A percentile compares a stretch with the other conserved stretches of the same genome.
phyloP scores from a whole-genome alignment of 106 monocot genomes.

The Dendrobium nobile region DNA sequence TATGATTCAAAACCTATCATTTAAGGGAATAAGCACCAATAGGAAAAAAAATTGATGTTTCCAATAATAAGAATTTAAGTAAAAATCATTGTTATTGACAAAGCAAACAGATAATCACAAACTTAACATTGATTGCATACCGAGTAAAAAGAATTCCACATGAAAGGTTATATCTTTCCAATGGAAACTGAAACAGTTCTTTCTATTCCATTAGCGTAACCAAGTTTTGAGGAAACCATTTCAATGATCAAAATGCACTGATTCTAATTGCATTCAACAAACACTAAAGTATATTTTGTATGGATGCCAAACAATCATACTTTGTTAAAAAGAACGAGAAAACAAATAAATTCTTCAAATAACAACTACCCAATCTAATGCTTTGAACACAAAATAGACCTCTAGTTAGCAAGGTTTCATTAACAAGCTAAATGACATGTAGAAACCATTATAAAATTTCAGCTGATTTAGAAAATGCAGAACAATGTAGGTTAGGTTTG shows the following conservation, averaged over 20 bases:
- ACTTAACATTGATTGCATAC: neutral
- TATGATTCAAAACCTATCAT: conserved; percentile 61
- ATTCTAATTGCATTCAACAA: conserved; percentile 1
- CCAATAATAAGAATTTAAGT: neutral
- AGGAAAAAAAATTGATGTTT: conserved; percentile 1
- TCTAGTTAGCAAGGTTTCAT: neutral
- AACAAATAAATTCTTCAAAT: neutral
- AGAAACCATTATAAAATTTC: neutral
- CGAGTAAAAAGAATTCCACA: neutral
- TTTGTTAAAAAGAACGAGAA: neutral
- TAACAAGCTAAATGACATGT: neutral
- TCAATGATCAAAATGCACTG: neutral
- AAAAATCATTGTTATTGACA: neutral
- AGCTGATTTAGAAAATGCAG: neutral
- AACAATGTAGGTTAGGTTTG: neutral
- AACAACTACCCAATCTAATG: neutral
- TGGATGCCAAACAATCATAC: neutral
- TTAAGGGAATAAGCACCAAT: conserved; percentile 4
- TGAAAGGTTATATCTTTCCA: neutral
- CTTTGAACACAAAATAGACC: neutral
- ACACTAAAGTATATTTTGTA: neutral
- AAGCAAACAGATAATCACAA: neutral
- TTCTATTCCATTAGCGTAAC: neutral
- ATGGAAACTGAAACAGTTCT: neutral
- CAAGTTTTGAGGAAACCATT: neutral